Evolutionary conservation across 495 filamentous ascomycete species (phyloP).

Genomic region (Polyplosphaeria fusca): DNA sequence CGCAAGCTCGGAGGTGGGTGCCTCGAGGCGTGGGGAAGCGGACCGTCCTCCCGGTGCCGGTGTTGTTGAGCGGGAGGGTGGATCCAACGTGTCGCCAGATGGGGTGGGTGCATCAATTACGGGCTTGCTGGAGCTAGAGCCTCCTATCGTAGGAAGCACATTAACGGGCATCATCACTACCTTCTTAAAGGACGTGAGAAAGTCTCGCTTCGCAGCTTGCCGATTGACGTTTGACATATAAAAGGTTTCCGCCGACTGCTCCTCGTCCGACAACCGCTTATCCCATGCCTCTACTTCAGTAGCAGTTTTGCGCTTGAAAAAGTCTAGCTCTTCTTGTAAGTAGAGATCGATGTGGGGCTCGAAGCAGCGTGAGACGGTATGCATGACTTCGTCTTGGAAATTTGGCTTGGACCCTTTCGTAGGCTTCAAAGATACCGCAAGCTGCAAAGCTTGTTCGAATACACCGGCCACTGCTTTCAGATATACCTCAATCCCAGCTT

Average conservation of each 20-base stretch:
- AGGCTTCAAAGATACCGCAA: constrained; percentile 64
- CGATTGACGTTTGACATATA: constrained; percentile 93
- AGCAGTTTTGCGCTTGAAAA: constrained; percentile 73
- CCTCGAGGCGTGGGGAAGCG: constrained; percentile 55
- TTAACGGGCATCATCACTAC: constrained; percentile 98
- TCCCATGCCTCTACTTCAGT: constrained; percentile 81
- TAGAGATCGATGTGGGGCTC: constrained; percentile 93
- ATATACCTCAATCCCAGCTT: constrained; percentile 70
- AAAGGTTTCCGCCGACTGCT: constrained; percentile 85
- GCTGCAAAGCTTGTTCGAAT: constrained; percentile 77
- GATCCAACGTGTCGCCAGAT: constrained; percentile 26
- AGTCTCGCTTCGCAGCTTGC: constrained; percentile 94
- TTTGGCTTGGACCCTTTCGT: constrained; percentile 57
- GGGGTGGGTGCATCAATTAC: constrained; percentile 31
- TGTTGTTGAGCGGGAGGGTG: constrained; percentile 36
- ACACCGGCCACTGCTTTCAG: constrained; percentile 81
- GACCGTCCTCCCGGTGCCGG: constrained; percentile 33
- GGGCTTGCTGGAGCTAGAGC: constrained; percentile 50
- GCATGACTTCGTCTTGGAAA: constrained; percentile 55
- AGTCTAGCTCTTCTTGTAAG: constrained; percentile 85
- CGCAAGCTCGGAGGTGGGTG: constrained; percentile 84
- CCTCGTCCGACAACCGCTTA: constrained; percentile 83
- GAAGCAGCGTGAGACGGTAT: constrained; percentile 67
- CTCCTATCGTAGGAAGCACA: constrained; percentile 57
- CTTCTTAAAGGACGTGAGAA: constrained; percentile 94